These are phyloP conservation scores for Aureoboletus auriporus DNA, from an alignment of 768 basidiomycete species.

Conservation along the genomic window DNA sequence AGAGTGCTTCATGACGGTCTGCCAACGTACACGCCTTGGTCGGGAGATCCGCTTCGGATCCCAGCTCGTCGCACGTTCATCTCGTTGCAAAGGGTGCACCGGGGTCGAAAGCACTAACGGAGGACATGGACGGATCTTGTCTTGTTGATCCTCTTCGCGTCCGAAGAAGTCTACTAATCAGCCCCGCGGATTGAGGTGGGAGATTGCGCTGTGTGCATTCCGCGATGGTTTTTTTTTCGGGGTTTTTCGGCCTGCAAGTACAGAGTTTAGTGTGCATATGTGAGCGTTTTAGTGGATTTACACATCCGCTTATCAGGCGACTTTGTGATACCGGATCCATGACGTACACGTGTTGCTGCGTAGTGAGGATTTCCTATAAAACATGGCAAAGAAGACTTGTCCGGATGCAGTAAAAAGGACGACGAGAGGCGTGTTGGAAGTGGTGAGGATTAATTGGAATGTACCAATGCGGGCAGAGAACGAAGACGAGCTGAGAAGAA, in stretches of 20 bases:
- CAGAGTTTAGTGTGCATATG: too few relatives aligned
- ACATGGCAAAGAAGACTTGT: background rate
- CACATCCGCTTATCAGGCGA: slow-evolving; percentile 1
- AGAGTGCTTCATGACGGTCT: too few relatives aligned
- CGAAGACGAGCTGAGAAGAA: background rate
- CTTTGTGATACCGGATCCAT: background rate
- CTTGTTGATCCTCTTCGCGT: slow-evolving; percentile 2
- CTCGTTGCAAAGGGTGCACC: background rate
- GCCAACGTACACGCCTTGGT: too few relatives aligned
- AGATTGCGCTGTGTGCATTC: slow-evolving; percentile 9
- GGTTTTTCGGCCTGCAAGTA: slow-evolving; percentile 1
- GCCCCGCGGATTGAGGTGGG: slow-evolving; percentile 9
- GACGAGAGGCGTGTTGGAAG: background rate
- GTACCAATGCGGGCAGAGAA: background rate
- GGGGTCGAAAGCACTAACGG: background rate
- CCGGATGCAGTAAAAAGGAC: background rate
- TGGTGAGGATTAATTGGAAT: slow-evolving; percentile 4
- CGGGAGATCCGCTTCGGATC: too few relatives aligned
- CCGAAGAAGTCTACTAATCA: background rate
- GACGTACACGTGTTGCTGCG: slow-evolving; percentile 11
- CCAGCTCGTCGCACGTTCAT: slow-evolving; percentile 13
- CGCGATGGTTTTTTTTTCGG: slow-evolving; percentile 22
- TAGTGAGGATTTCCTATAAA: too few relatives aligned
- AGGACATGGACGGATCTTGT: background rate
- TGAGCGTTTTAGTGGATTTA: background rate